A percentile compares a stretch with the other conserved stretches of the same genome.
These are phyloP conservation scores for Exophiala sp. DNA, from an alignment of 2,329 filamentous ascomycete genomes.

Conservation along the genomic window DNA sequence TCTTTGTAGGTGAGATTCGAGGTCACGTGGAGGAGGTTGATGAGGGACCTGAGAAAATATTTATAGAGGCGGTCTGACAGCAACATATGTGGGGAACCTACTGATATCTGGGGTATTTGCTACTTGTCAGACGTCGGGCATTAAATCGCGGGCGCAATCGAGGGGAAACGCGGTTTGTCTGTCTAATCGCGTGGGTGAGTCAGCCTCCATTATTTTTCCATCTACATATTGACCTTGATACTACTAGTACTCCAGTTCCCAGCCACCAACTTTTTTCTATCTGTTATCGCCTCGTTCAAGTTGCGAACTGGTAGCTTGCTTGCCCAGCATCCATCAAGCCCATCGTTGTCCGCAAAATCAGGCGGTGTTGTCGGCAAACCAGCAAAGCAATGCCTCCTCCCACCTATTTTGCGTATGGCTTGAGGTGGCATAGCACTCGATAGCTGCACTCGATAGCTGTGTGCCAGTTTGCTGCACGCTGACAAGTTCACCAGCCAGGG, in stretches of 20 bases:
- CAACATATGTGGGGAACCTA: background rate
- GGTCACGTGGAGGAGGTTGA: background rate
- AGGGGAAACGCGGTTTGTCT: no score
- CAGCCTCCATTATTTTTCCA: background rate
- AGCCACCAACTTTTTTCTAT: background rate
- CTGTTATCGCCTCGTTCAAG: no score
- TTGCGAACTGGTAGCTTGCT: background rate
- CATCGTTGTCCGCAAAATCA: background rate
- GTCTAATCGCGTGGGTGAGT: no score
- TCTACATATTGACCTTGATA: background rate
- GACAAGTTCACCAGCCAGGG: background rate
- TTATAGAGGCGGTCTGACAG: background rate
- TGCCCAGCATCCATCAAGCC: background rate
- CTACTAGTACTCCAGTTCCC: background rate
- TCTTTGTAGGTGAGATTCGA: conserved; percentile 1
- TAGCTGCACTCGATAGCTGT: no score
- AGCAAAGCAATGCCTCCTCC: no score
- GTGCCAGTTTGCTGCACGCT: background rate
- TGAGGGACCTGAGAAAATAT: background rate
- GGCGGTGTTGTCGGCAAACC: no score
- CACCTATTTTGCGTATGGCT: no score
- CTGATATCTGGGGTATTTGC: background rate
- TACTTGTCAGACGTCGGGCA: background rate
- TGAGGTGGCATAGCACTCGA: no score
- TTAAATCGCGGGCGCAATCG: background rate